Evolutionary conservation across 805 yeast genomes (phyloP), one percentile per base, ranked within the genome.

Genomic region (Hanseniaspora hatyaiensis): DNA sequence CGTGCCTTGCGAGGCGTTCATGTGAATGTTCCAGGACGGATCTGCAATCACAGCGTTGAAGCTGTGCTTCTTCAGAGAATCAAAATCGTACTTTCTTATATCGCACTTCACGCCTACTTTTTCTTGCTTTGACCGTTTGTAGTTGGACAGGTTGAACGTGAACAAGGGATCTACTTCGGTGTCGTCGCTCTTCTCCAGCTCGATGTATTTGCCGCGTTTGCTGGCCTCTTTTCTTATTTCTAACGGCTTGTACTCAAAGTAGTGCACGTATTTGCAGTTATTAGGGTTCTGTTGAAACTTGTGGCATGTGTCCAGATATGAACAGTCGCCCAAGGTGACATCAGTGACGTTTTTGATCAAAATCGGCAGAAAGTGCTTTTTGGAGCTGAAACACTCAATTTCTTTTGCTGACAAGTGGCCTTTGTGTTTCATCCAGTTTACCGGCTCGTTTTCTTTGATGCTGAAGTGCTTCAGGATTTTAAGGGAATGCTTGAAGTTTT

Each of bases 1-100:
- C 1, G 85, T 77, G 11, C 85, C 83, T 60, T 81, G 79, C 4
- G 86, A 86, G 50, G 76, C 62, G 48, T 82, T 81, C 88, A 84
- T 87, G 64, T 88, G 96, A 53, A 88, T 88, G 53, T 86, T 88
- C 97, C 97, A 88, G 6, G 96, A 92, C 3, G 96, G 96, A 61
- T 88, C 97, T 0, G 95, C 89, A 47, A 89, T 75, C 11, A 88
- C 77, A 2, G 80, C 86, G 33, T 80, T 87, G 65, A 83, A 83
- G 12, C 19, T 23, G 1, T 31, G 15, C 64, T 81, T 78, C 2
- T 96, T 96, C 49, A 88, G 63, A 6, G 75, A 65, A 19, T 60
- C 65, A 56, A 89, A 78, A 54, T 89, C 87, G 49, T 88, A 69
- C 42, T 73, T 68, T 29, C 86, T 69, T 16, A 88, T 78, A 63